Evolutionary conservation across 768 basidiomycete species (phyloP).

Genomic region (Boletus vinaceobasis): DNA sequence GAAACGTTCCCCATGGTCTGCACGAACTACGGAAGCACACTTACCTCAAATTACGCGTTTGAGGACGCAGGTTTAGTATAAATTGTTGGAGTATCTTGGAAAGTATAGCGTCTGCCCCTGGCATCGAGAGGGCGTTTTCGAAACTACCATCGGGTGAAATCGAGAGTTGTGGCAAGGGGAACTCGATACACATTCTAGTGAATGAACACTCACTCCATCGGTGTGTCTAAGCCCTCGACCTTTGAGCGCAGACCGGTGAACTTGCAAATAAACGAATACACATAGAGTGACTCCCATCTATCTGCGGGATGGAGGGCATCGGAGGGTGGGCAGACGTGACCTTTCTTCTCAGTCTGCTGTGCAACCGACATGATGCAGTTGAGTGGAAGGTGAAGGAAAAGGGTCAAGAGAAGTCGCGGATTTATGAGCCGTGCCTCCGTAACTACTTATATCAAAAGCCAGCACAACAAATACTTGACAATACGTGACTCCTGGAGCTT

Average conservation of each 20-base stretch:
- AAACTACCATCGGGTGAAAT: slow-evolving; percentile 48
- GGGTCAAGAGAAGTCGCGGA: slow-evolving; percentile 35
- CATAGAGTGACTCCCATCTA: slow-evolving; percentile 85
- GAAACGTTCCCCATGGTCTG: slow-evolving; percentile 27
- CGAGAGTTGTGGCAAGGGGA: slow-evolving; percentile 30
- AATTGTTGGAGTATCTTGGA: slow-evolving; percentile 72
- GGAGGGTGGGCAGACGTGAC: slow-evolving; percentile 52
- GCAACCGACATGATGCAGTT: slow-evolving; percentile 37
- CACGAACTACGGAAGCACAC: slow-evolving; percentile 32
- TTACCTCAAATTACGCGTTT: slow-evolving; percentile 88
- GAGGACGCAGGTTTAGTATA: slow-evolving; percentile 77
- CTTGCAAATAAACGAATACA: slow-evolving; percentile 81
- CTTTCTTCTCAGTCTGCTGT: slow-evolving; percentile 42
- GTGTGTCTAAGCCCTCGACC: slow-evolving; percentile 73
- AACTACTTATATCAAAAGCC: slow-evolving; percentile 37
- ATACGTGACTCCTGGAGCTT: slow-evolving; percentile 27
- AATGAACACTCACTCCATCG: slow-evolving; percentile 70
- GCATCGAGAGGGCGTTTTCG: slow-evolving; percentile 72
- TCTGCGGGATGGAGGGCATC: slow-evolving; percentile 70
- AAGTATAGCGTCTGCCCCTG: slow-evolving; percentile 69
- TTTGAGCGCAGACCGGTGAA: slow-evolving; percentile 74
- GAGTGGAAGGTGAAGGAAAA: slow-evolving; percentile 32
- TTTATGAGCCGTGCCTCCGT: slow-evolving; percentile 33
- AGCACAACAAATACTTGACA: slow-evolving; percentile 35
- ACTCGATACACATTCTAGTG: slow-evolving; percentile 17